These are phyloP conservation scores for Neoscytalidium dimidiatum DNA, from an alignment of 2,329 filamentous ascomycete species.

Conservation along the genomic window DNA sequence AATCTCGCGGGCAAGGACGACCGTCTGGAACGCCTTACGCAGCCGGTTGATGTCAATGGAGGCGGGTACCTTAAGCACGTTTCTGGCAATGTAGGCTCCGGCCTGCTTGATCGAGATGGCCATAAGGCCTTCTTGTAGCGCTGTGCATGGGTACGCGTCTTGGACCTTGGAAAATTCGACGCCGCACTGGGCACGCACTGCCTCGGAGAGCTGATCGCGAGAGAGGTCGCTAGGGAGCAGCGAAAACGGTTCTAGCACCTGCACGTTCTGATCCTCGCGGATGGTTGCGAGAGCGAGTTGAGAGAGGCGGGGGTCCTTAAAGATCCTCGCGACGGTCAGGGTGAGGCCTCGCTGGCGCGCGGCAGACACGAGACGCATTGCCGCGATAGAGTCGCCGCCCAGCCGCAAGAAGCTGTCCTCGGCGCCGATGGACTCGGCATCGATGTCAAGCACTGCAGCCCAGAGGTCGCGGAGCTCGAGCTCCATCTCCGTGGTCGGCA, in stretches of 20 bases:
- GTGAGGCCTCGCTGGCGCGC: constrained; percentile 15
- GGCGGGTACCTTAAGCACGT: constrained; percentile 4
- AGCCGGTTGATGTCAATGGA: constrained; percentile 39
- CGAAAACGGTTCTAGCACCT: background rate
- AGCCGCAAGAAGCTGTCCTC: constrained; percentile 44
- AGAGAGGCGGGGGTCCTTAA: constrained; percentile 22
- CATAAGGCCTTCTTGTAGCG: constrained; percentile 58
- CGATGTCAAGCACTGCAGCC: constrained; percentile 18
- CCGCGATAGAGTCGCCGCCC: constrained; percentile 40
- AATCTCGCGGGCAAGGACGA: constrained; percentile 48
- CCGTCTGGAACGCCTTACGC: constrained; percentile 48
- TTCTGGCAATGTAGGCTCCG: constrained; percentile 53
- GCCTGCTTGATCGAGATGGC: constrained; percentile 53
- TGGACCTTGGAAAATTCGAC: constrained; percentile 33
- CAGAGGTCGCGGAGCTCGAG: background rate
- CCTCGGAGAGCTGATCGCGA: background rate
- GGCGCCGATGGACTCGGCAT: constrained; percentile 28
- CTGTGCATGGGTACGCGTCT: constrained; percentile 58
- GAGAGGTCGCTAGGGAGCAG: background rate
- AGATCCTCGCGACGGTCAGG: constrained; percentile 25
- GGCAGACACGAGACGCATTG: background rate
- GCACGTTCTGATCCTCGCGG: background rate
- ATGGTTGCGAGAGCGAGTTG: background rate
- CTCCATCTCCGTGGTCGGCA: background rate
- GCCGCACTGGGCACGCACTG: background rate